phyloP scores from a whole-genome alignment of 768 basidiomycete genomes.

The Russula sp. region DNA sequence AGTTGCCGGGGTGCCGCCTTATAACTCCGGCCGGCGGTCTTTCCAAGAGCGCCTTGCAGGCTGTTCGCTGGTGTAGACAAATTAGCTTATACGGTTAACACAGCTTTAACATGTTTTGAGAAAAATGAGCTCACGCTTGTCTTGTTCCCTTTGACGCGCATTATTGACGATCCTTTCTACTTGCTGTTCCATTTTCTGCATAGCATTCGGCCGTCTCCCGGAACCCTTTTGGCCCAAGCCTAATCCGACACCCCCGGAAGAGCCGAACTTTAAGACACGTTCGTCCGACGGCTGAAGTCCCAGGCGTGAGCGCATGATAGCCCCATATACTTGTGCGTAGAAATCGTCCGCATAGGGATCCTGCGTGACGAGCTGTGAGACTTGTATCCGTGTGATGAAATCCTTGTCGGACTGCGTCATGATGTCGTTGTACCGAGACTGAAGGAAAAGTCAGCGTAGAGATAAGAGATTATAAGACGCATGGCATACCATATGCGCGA shows the following conservation, averaged over 20 bases:
- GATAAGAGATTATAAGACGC: not conserved
- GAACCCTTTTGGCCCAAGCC: slow-evolving; percentile 69
- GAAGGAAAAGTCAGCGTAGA: slow-evolving; percentile 9
- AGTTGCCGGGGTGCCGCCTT: slow-evolving; percentile 96
- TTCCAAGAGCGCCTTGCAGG: slow-evolving; percentile 91
- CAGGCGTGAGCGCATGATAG: slow-evolving; percentile 75
- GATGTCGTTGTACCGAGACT: slow-evolving; percentile 91
- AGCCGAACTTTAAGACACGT: slow-evolving; percentile 81
- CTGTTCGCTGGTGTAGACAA: slow-evolving; percentile 50
- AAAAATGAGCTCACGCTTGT: slow-evolving; percentile 54
- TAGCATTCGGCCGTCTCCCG: slow-evolving; percentile 73
- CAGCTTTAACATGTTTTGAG: slow-evolving; percentile 36
- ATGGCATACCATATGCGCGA: slow-evolving; percentile 74
- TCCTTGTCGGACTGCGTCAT: slow-evolving; percentile 99
- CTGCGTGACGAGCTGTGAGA: slow-evolving; percentile 94
- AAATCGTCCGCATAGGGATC: slow-evolving; percentile 99
- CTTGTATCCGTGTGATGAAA: slow-evolving; percentile 98
- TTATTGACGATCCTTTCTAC: slow-evolving; percentile 95
- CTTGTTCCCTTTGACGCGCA: slow-evolving; percentile 80
- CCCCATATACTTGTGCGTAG: slow-evolving; percentile 94
- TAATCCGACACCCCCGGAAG: slow-evolving; percentile 79
- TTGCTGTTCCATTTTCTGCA: slow-evolving; percentile 92
- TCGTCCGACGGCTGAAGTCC: slow-evolving; percentile 70
- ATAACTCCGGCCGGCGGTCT: slow-evolving; percentile 89
- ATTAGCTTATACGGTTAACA: slow-evolving; percentile 13